Base-by-base conservation (phyloP, 1,139 yeast genomes). In the Protomyces pachydermus region DNA sequence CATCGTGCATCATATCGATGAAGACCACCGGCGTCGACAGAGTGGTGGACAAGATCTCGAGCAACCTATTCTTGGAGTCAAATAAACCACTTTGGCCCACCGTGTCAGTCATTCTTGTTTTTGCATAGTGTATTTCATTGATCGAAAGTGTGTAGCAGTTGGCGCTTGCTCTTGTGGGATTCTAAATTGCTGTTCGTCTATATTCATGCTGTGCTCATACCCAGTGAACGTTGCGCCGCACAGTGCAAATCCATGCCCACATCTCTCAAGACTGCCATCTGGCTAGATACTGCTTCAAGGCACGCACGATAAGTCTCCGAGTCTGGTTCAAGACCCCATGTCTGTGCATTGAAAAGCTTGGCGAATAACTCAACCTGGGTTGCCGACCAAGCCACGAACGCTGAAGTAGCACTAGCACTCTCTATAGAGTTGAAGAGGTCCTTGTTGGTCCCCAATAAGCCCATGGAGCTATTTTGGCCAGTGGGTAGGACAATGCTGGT, bases 191-290 rank as follows among this genome's bases (percentile, higher is more conserved):
- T 28, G 32, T 28, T 28, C 32, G 8, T 3, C 32, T 28, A 28
- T 1, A 28, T 5, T 28, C 32, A 28, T 28, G 14, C 9, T 37
- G 42, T 37, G 14, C 10, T n/a, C 48, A 18, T 18, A 20, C 48
- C 48, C 5, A 42, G 28, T 16, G 48, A 42, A 18, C 48, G 48
- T 42, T 42, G 48, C 48, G 48, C 48, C 25, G 84, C 74, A 70
- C 81, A 86, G 65, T 83, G 91, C 56, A 89, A 84, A 70, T 88
- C 90, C 56, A 90, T 78, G 0, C 96, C 96, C 9, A 83, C 85
- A 1, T 77, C 74, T 69, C 84, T 84, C 69, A 91, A 76, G 54
- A 83, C 84, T 39, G 79, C 80, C 53, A 87, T 82, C 71, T 89
- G 95, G 51, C 81, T 80, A 69, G 78, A 73, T 69, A 89, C 76